phyloP scores from a whole-genome alignment of 2,329 filamentous ascomycete species.

The Fusarium nurragi region DNA sequence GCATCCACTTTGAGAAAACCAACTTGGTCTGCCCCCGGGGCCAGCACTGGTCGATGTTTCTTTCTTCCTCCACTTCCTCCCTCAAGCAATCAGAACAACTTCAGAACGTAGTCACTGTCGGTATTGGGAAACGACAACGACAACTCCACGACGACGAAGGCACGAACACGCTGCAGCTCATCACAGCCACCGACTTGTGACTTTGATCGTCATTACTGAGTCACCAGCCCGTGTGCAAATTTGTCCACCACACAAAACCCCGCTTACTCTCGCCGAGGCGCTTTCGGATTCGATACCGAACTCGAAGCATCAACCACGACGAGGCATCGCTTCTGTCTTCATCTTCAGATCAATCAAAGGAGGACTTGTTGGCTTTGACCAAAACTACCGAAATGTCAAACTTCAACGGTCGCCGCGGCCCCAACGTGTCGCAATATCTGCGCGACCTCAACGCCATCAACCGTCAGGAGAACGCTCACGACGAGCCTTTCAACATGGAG shows the following conservation, averaged over 20 bases:
- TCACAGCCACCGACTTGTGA: conserved; percentile 4
- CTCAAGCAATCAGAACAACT: conserved; percentile 25
- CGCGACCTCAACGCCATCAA: conserved; percentile 83
- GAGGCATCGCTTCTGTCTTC: neutral
- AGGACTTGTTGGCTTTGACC: neutral
- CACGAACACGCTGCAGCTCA: neutral
- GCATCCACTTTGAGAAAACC: conserved; percentile 43
- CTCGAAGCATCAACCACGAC: conserved; percentile 16
- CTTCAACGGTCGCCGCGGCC: conserved; percentile 79
- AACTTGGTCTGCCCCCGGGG: conserved; percentile 31
- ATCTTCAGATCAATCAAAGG: neutral
- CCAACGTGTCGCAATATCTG: conserved; percentile 91
- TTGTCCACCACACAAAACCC: conserved; percentile 42
- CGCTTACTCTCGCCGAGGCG: conserved; percentile 33
- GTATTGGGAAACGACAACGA: conserved; percentile 16
- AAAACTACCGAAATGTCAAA: conserved; percentile 66
- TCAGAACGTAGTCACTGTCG: conserved; percentile 12
- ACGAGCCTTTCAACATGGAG: conserved; percentile 71
- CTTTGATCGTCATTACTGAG: conserved; percentile 9
- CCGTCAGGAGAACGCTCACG: conserved; percentile 63
- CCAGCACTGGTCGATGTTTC: conserved; percentile 16
- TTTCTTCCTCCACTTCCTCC: conserved; percentile 43
- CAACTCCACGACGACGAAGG: conserved; percentile 15
- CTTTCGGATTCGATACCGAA: conserved; percentile 13
- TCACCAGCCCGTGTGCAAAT: conserved; percentile 31